A percentile compares a stretch with the other conserved stretches of the same genome.
Conservation (phyloP, 345 rosid species). For the Eucalyptus sp. region DNA sequence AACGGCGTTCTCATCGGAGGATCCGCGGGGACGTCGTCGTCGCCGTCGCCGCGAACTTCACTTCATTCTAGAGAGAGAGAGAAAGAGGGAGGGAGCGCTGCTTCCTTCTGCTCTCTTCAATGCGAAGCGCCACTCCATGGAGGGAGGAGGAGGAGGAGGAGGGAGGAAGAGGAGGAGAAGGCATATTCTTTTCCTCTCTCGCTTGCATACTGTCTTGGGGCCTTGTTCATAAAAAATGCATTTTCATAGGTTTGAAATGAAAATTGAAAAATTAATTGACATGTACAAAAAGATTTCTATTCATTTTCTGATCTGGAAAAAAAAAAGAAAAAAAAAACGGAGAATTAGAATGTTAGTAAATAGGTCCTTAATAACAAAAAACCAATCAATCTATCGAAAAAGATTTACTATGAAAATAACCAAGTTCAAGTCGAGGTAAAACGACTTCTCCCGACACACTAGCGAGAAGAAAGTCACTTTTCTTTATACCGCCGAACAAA, state of each 20-base stretch:
- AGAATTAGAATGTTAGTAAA: no score
- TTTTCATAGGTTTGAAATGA: not conserved
- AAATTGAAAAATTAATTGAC: no score
- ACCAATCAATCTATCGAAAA: not conserved
- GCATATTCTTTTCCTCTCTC: not conserved
- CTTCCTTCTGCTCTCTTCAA: not conserved
- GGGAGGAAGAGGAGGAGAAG: not conserved
- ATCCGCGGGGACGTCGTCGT: not conserved
- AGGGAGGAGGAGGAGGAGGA: not conserved
- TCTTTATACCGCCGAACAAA: fast-evolving
- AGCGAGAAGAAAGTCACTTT: not conserved
- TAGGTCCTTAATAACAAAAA: no score
- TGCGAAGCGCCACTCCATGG: not conserved
- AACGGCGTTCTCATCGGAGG: conserved; percentile 3
- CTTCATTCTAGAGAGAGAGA: not conserved
- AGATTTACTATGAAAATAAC: not conserved
- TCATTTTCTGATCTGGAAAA: no score
- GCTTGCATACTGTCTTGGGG: not conserved
- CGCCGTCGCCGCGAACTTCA: not conserved
- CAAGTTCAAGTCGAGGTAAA: not conserved
- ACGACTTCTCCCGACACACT: fast-evolving
- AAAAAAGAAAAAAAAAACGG: no score
- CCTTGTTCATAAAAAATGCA: not conserved
- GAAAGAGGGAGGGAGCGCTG: not conserved
- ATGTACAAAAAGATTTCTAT: no score